A percentile compares a stretch with the other conserved stretches of the same genome.
Conservation (phyloP, 2,329 filamentous ascomycete genomes). For the Cylindrodendrum hubeiense region DNA sequence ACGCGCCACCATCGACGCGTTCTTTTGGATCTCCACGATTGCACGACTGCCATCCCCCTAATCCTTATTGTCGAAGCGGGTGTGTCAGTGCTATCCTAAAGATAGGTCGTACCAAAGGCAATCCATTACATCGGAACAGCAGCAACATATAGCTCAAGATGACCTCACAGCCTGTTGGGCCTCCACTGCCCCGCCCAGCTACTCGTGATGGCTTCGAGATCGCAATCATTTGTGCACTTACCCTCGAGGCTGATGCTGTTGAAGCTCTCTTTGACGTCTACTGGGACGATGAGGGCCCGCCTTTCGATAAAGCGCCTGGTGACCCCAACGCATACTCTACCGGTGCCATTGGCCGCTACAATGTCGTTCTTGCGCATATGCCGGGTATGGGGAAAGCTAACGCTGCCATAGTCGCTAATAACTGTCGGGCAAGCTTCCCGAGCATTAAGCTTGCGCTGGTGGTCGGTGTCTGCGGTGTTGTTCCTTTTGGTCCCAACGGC, state of each 20-base stretch:
- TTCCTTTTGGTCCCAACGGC: slow-evolving; percentile 25
- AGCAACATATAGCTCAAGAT: too few relatives aligned
- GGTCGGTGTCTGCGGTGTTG: slow-evolving; percentile 27
- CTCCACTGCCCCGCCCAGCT: background rate
- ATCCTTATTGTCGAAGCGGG: too few relatives aligned
- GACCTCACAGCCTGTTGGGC: too few relatives aligned
- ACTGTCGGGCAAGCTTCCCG: slow-evolving; percentile 4
- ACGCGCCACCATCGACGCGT: too few relatives aligned
- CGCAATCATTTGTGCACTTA: slow-evolving; percentile 13
- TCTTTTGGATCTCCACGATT: too few relatives aligned
- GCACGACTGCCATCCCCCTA: too few relatives aligned
- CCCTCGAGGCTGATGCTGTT: slow-evolving; percentile 35
- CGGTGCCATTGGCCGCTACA: slow-evolving; percentile 3
- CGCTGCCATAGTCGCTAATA: background rate
- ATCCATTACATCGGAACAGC: too few relatives aligned
- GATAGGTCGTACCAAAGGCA: too few relatives aligned
- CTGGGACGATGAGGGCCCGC: slow-evolving; percentile 25
- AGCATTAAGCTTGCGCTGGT: background rate
- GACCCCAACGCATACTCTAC: slow-evolving; percentile 33
- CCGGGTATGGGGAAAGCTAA: slow-evolving; percentile 1
- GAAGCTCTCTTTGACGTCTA: slow-evolving; percentile 32
- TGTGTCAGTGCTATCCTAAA: too few relatives aligned
- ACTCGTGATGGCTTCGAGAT: slow-evolving; percentile 25
- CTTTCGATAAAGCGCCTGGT: slow-evolving; percentile 39
- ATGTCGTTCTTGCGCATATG: slow-evolving; percentile 7